phyloP scores from a whole-genome alignment of 345 rosid species.

The Camelina hispida region DNA sequence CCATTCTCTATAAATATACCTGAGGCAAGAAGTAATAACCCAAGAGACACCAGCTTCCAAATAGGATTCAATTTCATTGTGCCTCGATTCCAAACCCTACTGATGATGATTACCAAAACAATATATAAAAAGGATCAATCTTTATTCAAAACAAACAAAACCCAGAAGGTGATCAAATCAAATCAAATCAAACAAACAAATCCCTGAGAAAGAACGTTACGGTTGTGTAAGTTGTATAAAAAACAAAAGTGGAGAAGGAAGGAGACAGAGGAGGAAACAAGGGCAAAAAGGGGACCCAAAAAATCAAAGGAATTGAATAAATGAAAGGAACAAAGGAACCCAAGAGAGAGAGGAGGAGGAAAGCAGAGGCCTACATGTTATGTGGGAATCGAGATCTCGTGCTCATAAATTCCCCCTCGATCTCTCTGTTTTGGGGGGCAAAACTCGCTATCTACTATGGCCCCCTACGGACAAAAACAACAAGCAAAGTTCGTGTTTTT shows the following conservation, averaged over 20 bases:
- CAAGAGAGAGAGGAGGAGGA: conserved; percentile 18
- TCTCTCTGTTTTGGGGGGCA: conserved; percentile 47
- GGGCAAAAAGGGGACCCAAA: conserved; percentile 29
- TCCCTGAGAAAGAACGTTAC: background rate
- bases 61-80: conserved; percentile 53
- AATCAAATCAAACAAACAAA: background rate
- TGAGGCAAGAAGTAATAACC: conserved; percentile 53
- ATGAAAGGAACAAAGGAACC: conserved; percentile 36
- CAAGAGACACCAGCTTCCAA: conserved; percentile 48
- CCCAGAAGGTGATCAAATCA: conserved; percentile 11
- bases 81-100: conserved; percentile 49
- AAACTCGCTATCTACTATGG: conserved; percentile 42
- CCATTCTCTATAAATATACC: conserved; percentile 45
- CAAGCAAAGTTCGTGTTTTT: background rate
- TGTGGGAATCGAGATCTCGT: conserved; percentile 68
- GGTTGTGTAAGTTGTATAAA: background rate
- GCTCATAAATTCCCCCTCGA: conserved; percentile 68
- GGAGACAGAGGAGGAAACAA: conserved; percentile 18
- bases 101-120: background rate
- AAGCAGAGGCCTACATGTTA: conserved; percentile 51
- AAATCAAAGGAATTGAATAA: conserved; percentile 29
- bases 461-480: conserved; percentile 35
- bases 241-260: conserved; percentile 15
- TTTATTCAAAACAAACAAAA: conserved; percentile 18
- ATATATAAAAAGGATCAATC: background rate